phyloP scores from a whole-genome alignment of 768 basidiomycete species.

The Pisolithus microcarpus region DNA sequence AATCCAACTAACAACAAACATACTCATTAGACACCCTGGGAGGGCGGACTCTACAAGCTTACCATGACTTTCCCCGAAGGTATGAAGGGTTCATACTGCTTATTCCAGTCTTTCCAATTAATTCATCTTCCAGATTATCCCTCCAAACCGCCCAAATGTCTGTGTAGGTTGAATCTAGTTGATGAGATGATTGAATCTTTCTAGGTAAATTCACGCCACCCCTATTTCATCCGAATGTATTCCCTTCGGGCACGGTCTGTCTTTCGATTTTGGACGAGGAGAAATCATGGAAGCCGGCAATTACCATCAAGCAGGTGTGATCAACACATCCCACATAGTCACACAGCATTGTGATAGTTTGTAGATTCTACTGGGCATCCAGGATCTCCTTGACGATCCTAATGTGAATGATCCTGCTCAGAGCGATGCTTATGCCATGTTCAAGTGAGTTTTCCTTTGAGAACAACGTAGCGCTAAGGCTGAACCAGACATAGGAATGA shows the following conservation, averaged over 20 bases:
- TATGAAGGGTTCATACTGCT: constrained; percentile 21
- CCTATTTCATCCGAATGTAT: constrained; percentile 97
- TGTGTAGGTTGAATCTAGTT: constrained; percentile 18
- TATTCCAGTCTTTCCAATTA: constrained; percentile 2
- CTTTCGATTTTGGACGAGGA: constrained; percentile 97
- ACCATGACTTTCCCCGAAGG: constrained; percentile 96
- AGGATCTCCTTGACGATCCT: constrained; percentile 91
- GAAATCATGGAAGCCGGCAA: constrained; percentile 98
- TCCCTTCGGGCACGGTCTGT: constrained; percentile 97
- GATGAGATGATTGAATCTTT: constrained; percentile 1
- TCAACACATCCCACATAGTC: not conserved
- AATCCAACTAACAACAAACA: constrained; percentile 7
- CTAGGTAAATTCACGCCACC: constrained; percentile 95
- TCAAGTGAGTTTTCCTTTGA: constrained; percentile 63
- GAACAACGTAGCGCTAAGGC: not conserved
- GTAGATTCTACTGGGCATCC: constrained; percentile 92
- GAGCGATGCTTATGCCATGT: constrained; percentile 97
- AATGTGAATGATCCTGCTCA: constrained; percentile 98
- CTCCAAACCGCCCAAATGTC: constrained; percentile 93
- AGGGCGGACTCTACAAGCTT: constrained; percentile 91
- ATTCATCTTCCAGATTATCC: constrained; percentile 63
- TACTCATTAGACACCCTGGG: constrained; percentile 81
- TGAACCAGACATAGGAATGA: constrained; percentile 62
- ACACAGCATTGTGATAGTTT: not conserved
- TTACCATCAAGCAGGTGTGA: constrained; percentile 93